Evolutionary conservation across 192 early-diverging fungal genomes (phyloP), one percentile per base, ranked within the genome.

Genomic region (Backusella parvicylindrica): DNA sequence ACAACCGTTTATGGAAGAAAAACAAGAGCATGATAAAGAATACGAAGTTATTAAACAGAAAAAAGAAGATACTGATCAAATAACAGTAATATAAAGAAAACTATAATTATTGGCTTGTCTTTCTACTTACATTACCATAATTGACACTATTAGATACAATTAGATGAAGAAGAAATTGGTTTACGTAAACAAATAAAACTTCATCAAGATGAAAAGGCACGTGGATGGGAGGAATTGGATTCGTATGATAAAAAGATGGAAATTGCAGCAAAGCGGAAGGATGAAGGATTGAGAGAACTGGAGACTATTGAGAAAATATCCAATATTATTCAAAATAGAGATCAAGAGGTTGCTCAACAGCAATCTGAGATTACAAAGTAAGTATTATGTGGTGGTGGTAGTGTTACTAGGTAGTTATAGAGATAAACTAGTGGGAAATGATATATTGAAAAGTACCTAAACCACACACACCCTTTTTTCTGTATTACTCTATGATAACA

Each of bases 161-260:
- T 74, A 9, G 63, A 63, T 65, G 56, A 74, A 41, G 23, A 65
- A 11, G 72, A 74, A 15, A 41, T 26, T 3, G 16, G 3, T 4
- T 30, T 74, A 3, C 56, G 40, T 56, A 35, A 65, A 21, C 18
- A 67, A 38, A 64, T 60, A 4, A n/a, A 64, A 40, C 53, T 64
- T 28, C 60, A 56, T 65, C 60, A 32, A 65, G 21, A 74, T 38
- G 72, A 74, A 36, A 72, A 74, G 64, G 50, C 21, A 2, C 53
- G 53, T 31, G 72, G 37, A 40, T 30, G 21, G 23, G 21, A 50
- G 11, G 50, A 60, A 41, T 36, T 74, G 3, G 6, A 64, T 18
- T 28, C 16, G 0, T n/a, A 64, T 18, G 36, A 74, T 41, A 38
- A 50, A 35, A 64, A 35, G n/a, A 56, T 74, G 32, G 33, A 74